Conservation (phyloP, 108 stramenopile species). For the Poteriospumella lacustris region DNA sequence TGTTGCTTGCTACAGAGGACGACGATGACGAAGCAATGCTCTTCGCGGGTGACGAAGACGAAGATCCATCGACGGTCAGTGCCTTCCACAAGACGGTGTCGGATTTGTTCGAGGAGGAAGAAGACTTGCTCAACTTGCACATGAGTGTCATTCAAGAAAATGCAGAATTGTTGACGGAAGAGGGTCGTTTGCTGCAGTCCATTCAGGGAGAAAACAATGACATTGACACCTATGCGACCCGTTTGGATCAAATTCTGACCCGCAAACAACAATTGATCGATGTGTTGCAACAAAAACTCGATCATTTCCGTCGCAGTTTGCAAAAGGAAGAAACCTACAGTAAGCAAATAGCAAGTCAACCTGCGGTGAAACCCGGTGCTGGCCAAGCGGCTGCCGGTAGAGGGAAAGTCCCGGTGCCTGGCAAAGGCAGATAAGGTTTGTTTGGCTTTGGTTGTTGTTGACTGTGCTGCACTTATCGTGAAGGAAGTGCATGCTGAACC, state of each 20-base stretch:
- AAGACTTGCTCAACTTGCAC: slow-evolving; percentile 84
- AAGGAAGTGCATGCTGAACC: no score
- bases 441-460: no score
- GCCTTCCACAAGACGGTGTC: slow-evolving; percentile 69
- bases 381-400: no score
- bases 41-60: slow-evolving; percentile 44
- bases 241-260: slow-evolving; percentile 77
- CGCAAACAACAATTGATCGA: slow-evolving; percentile 68
- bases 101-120: slow-evolving; percentile 83
- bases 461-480: no score
- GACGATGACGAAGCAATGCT: slow-evolving; percentile 28
- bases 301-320: not conserved
- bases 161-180: slow-evolving; percentile 87
- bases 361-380: no score
- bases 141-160: slow-evolving; percentile 79
- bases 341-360: not conserved
- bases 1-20: not conserved
- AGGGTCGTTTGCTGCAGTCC: slow-evolving; percentile 74
- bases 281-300: not conserved
- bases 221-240: slow-evolving; percentile 79
- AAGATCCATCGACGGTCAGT: not conserved
- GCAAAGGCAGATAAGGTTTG: no score
- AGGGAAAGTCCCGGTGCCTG: no score
- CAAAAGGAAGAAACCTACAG: not conserved
- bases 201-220: slow-evolving; percentile 79